A percentile compares a stretch with the other conserved stretches of the same genome.
These are phyloP conservation scores for Metschnikowia bowlesiae DNA, from an alignment of 805 yeast genomes.

Conservation along the genomic window DNA sequence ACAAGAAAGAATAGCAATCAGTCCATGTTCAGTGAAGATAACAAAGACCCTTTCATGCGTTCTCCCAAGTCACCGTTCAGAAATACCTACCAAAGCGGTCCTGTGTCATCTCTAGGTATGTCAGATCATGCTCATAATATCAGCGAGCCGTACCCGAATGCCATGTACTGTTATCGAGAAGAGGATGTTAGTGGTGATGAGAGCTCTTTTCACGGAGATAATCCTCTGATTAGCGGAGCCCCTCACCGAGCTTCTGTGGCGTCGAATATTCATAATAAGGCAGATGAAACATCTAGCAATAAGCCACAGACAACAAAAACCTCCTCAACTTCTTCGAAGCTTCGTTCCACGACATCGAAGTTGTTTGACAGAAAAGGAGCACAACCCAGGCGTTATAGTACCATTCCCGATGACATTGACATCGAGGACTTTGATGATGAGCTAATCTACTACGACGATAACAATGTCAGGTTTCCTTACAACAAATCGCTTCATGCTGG, in stretches of 20 bases:
- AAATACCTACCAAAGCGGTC: background rate
- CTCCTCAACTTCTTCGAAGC: conserved; percentile 34
- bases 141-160: conserved; percentile 25
- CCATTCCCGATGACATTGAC: conserved; percentile 59
- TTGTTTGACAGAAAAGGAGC: conserved; percentile 70
- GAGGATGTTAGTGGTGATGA: conserved; percentile 28
- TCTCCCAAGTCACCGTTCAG: conserved; percentile 12
- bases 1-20: conserved; percentile 12
- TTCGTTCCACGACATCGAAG: conserved; percentile 67
- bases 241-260: conserved; percentile 1
- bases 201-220: conserved; percentile 28
- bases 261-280: background rate
- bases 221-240: conserved; percentile 12
- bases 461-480: conserved; percentile 35
- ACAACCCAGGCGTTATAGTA: conserved; percentile 68
- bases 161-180: conserved; percentile 24
- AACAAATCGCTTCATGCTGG: conserved; percentile 20
- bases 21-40: conserved; percentile 12
- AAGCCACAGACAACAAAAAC: conserved; percentile 26
- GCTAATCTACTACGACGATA: conserved; percentile 41
- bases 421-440: conserved; percentile 55
- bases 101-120: background rate
- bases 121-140: conserved; percentile 16
- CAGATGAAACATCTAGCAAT: conserved; percentile 1
- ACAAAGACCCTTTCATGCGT: conserved; percentile 6